These are phyloP conservation scores for Huntiella omanensis DNA, from an alignment of 2,329 filamentous ascomycete species.

Conservation along the genomic window DNA sequence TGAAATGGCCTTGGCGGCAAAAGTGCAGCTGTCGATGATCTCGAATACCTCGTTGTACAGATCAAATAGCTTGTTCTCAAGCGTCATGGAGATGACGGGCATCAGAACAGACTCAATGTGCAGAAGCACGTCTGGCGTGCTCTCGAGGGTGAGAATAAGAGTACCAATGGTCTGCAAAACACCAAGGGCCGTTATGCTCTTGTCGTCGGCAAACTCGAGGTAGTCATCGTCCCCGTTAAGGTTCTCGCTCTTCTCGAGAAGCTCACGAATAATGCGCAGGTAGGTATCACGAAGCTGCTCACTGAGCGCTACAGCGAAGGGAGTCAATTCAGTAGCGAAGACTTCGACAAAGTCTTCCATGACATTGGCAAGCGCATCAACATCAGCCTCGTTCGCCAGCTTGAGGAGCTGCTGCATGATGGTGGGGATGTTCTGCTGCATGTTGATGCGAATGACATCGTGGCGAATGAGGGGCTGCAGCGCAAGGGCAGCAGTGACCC, in stretches of 20 bases:
- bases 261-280: conserved; percentile 75
- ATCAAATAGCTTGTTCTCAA: conserved; percentile 96
- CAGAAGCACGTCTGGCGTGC: conserved; percentile 82
- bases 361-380: conserved; percentile 90
- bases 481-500: conserved; percentile 83
- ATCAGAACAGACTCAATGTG: conserved; percentile 92
- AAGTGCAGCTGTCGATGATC: conserved; percentile 98
- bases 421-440: conserved; percentile 95
- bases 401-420: conserved; percentile 99
- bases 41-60: conserved; percentile 97
- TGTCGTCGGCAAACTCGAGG: conserved; percentile 88
- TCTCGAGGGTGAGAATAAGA: conserved; percentile 88
- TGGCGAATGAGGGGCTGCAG: conserved; percentile 91
- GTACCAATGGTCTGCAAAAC: conserved; percentile 96
- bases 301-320: conserved; percentile 87
- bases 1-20: conserved; percentile 88
- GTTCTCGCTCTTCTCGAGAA: conserved; percentile 72
- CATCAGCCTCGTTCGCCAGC: conserved; percentile 91
- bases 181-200: conserved; percentile 92
- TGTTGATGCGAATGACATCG: conserved; percentile 79
- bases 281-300: conserved; percentile 95
- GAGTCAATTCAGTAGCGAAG: conserved; percentile 89
- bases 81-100: conserved; percentile 87
- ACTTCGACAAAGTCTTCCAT: conserved; percentile 99
- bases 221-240: conserved; percentile 62